phyloP scores from a whole-genome alignment of 2,329 filamentous ascomycete species.

The Neocucurbitaria cava region DNA sequence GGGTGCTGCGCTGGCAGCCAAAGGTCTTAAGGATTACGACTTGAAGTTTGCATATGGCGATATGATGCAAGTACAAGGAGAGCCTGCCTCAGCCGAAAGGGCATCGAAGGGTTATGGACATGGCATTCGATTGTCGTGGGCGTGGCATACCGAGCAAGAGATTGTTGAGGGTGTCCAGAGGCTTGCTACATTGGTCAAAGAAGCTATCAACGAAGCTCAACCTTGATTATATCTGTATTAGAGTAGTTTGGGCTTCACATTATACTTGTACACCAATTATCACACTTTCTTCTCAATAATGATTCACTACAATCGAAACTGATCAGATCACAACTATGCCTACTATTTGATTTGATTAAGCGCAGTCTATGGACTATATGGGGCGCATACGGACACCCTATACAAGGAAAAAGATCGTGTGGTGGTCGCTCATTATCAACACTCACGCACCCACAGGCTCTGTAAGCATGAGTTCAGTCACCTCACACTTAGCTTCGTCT shows the following conservation, averaged over 20 bases:
- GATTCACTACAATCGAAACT: no score
- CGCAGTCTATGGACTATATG: no score
- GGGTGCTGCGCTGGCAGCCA: slow-evolving; percentile 55
- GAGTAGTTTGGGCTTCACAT: no score
- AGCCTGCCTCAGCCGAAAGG: slow-evolving; percentile 7
- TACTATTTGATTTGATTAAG: no score
- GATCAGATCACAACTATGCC: no score
- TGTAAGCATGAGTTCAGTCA: slow-evolving; percentile 27
- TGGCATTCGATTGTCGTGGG: slow-evolving; percentile 22
- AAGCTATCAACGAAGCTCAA: not conserved
- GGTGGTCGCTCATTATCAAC: no score
- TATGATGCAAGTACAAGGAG: slow-evolving; percentile 63
- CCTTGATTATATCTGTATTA: not conserved
- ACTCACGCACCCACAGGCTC: slow-evolving; percentile 19
- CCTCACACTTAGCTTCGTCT: not conserved
- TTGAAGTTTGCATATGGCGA: slow-evolving; percentile 70
- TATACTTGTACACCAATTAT: no score
- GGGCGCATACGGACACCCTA: no score
- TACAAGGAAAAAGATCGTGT: no score
- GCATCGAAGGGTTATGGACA: slow-evolving; percentile 13
- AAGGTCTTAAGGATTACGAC: slow-evolving; percentile 64
- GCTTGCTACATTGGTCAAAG: slow-evolving; percentile 9
- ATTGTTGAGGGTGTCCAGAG: slow-evolving; percentile 18
- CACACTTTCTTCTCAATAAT: not conserved
- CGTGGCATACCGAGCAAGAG: slow-evolving; percentile 19